Percentiles rank a stretch among this genome's conserved stretches.
Evolutionary conservation across 2,329 filamentous ascomycete species (phyloP).

Genomic region (Fusarium cyanostomum): DNA sequence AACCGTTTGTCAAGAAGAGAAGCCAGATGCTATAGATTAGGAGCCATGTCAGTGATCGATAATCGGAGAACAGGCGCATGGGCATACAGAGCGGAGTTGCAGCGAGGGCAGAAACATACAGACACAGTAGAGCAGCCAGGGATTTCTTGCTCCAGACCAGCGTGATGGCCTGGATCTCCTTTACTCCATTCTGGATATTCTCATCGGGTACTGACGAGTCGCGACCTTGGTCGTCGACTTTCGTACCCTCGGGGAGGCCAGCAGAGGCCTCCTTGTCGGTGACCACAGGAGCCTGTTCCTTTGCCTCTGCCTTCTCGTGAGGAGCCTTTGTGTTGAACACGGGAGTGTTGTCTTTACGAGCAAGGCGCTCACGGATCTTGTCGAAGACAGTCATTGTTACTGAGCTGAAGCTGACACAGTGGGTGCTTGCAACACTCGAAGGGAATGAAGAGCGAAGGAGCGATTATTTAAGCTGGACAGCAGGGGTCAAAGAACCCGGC

Average conservation of each 20-base stretch:
- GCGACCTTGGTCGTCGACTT: constrained; percentile 18
- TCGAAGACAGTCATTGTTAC: constrained; percentile 29
- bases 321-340: constrained; percentile 18
- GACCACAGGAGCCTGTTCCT: constrained; percentile 13
- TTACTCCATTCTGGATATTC: constrained; percentile 50
- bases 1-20: constrained; percentile 61
- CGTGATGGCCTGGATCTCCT: constrained; percentile 54
- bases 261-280: constrained; percentile 26
- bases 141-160: constrained; percentile 53
- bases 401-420: constrained; percentile 7
- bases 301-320: constrained; percentile 18
- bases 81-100: background rate
- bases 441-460: background rate
- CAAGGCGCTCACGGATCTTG: constrained; percentile 29
- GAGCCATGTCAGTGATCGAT: constrained; percentile 8
- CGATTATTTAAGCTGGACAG: background rate
- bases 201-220: constrained; percentile 27
- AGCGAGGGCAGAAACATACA: constrained; percentile 39
- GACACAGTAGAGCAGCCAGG: constrained; percentile 45
- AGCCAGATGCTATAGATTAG: constrained; percentile 52
- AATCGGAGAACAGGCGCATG: background rate
- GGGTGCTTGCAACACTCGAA: background rate
- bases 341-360: constrained; percentile 19
- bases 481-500: too few relatives aligned
- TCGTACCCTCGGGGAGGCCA: too few relatives aligned